Evolutionary conservation across 768 basidiomycete genomes (phyloP), one percentile per base, ranked within the genome.

Genomic region (Tylopilus cervinicoccineus): DNA sequence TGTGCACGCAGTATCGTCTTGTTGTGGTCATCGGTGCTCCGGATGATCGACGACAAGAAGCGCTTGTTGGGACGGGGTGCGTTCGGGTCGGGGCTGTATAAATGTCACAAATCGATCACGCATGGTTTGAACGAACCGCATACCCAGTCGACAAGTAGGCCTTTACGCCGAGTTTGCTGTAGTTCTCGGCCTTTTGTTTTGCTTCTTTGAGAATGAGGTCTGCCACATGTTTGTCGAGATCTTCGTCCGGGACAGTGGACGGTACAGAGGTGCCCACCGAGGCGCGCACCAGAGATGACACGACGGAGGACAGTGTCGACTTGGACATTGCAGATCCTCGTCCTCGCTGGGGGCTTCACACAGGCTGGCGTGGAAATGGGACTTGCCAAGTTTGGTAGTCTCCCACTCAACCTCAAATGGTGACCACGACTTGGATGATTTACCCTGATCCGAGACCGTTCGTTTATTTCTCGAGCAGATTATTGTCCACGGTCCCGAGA

Each of bases 11-110:
- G 65, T 38, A 99, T 74, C 12, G 87, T 83, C 68, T 86, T 83
- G 67, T 99, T 99, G 62, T 99, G 96, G 48, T 94, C 94, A 63
- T 96, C 94, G 5, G 96, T 96, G 55, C 81, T 93, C 56, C 85
- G 82, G 48, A 99, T 93, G 52, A 99, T 93, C 19, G 86, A 84
- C 0, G 81, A 77, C 22, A 90, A 70, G 62, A 90, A 90, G 0
- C 88, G 86, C 61, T 90, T 90, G 70, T 90, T 89, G 28, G 94
- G 68, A 55, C 79, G 83, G 0, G 91, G 91, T 2, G 81, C 83
- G 65, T 83, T 83, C 55, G 75, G 78, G 59, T 90, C 88, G 6
- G 78, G 67, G 47, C 85, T 88, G 56, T 26, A 48, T 12, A 14
- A 26, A 38, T 19, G 36, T 50, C 17, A 45, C 34, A 53, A 23